Base-by-base conservation (phyloP, 352 stramenopile species). In the Phytophthora agathidicida region DNA sequence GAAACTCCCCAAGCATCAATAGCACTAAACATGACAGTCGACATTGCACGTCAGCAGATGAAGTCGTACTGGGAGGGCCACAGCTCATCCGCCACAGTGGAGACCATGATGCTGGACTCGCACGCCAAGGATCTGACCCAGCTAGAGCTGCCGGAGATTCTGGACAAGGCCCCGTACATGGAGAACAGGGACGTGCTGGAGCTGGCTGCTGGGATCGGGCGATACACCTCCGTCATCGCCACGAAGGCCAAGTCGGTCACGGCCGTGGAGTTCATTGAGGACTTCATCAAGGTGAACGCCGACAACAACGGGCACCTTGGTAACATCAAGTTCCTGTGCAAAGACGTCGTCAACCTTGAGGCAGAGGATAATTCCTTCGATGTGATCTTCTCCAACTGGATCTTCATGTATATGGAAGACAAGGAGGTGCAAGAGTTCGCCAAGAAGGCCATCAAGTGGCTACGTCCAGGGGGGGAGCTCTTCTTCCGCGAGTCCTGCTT, bases 91-190 rank as follows among this genome's bases (percentile, higher is more conserved):
- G 83, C 80, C 27, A 89, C 74, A 8, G 71, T 92, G 24, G 83
- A 92, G 56, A 89, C 80, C 46, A 92, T 92, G 83, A 92, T 92
- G 83, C 75, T 92, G 31, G 83, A 92, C 70, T 71, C 83, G 32
- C 85, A 91, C 49, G 83, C 83, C 49, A 77, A 83, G 62, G 68
- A 51, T 36, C 66, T 92, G 26, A 77, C 81, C 43, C 67, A 88
- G 47, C 61, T 93, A 22, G 83, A 91, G 59, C 75, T 83, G 13
- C 83, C 81, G 0, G 81, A 91, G 57, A 89, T 93, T 50, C 47
- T 93, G 32, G 68, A 70, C 28, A 90, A 88, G 44, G 75, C 83
- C 14, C 83, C 83, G 1, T 43, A 46, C 51, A 76, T 87, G 68
- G 64, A 67, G 3, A 60, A 63, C 46, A 86, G 83, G 45, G 79